Conservation (phyloP, 441 rosid genomes). For the Sinapis alba region DNA sequence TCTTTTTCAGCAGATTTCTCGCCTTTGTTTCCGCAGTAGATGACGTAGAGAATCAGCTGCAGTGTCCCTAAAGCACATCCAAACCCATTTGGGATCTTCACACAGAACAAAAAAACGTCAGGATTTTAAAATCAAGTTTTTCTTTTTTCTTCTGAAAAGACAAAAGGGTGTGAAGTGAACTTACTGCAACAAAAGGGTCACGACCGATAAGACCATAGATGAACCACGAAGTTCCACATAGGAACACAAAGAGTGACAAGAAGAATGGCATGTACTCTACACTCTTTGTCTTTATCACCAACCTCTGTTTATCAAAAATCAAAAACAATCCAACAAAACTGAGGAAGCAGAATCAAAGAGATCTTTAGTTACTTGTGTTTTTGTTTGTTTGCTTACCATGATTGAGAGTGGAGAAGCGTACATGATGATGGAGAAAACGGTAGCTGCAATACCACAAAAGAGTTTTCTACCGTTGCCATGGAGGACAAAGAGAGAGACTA, state of each 20-base stretch:
- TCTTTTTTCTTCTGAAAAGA: background rate
- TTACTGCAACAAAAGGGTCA: slow-evolving; percentile 85
- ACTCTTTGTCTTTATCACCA: slow-evolving; percentile 87
- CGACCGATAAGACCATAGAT: slow-evolving; percentile 79
- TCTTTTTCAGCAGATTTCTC: slow-evolving; percentile 27
- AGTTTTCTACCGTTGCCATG: slow-evolving; percentile 67
- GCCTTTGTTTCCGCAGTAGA: slow-evolving; percentile 64
- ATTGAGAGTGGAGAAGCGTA: slow-evolving; percentile 92
- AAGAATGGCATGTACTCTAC: slow-evolving; percentile 98
- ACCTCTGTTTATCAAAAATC: slow-evolving; percentile 50
- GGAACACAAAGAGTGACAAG: slow-evolving; percentile 82
- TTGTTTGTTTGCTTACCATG: slow-evolving; percentile 59
- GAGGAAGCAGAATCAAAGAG: background rate
- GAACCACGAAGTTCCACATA: slow-evolving; percentile 96
- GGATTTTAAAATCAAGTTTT: background rate
- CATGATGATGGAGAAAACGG: slow-evolving; percentile 91
- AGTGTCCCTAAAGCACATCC: slow-evolving; percentile 72
- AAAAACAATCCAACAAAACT: background rate
- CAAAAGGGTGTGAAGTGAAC: slow-evolving; percentile 42
- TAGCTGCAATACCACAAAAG: slow-evolving; percentile 78
- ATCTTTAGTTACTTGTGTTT: background rate
- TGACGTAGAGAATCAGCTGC: slow-evolving; percentile 72
- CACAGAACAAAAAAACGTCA: background rate
- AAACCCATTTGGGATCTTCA: slow-evolving; percentile 84
- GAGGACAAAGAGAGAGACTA: slow-evolving; percentile 67